Evolutionary conservation across 2,329 filamentous ascomycete species (phyloP), one percentile per base, ranked within the genome.

Genomic region (Aspergillus transmontanensis): DNA sequence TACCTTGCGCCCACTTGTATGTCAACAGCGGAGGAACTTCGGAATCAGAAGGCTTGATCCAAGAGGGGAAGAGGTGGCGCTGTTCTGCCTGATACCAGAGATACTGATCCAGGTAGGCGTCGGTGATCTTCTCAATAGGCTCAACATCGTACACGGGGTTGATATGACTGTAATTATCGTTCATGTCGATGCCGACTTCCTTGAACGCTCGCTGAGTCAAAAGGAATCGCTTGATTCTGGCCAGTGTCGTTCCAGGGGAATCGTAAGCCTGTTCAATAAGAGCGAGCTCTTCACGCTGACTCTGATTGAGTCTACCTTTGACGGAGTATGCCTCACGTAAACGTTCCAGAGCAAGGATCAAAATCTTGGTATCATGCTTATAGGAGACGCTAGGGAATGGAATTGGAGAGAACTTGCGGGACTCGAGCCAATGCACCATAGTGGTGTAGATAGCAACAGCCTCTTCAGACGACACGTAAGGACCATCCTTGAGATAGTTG

Each of bases 171-270:
- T 99, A 99, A 75, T 99, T 99, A 81, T 99, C 95, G 78, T 99
- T 99, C 95, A 99, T 99, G 76, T 99, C 95, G 69, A 99, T 99
- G 60, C 94, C 95, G 51, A 99, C 95, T 80, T 99, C 95, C 81
- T 99, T 99, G 86, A 99, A 99, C 1, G 96, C 95, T 77, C 95
- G 89, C 76, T 99, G 95, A 0, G 96, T 99, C 51, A 99, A 87
- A 66, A 99, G 83, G 84, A 98, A 98, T 56, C 95, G 91, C 84
- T 99, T 99, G 82, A 99, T 99, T 63, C 95, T 87, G 67, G 97
- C 94, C 62, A 99, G 79, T 0, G 95, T 98, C 1, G 95, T 99
- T 64, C 95, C 95, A 2, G 96, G 95, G 66, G 94, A 97, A 76
- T 99, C 95, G 71, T 99, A 99, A 4, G 95, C 96, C 79, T 99